Conservation (phyloP, 805 yeast species). For the Kodamaea lidongshanica region DNA sequence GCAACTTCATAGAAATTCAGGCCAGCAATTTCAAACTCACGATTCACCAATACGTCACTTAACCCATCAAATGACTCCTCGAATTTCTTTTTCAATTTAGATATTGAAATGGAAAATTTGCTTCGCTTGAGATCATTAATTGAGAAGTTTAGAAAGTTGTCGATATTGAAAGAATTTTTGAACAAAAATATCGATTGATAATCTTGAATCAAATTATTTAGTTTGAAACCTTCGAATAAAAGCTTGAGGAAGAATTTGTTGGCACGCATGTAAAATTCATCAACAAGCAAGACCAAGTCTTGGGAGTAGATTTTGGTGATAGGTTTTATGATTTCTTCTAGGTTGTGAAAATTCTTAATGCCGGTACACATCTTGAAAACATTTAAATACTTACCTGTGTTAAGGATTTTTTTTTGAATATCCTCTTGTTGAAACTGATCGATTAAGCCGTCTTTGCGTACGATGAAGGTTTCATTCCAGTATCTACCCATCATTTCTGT, state of each 20-base stretch:
- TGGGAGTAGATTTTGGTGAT: slow-evolving; percentile 29
- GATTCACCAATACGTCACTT: too few species aligned
- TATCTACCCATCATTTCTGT: slow-evolving; percentile 32
- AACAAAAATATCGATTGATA: slow-evolving; percentile 57
- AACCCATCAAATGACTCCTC: slow-evolving; percentile 14
- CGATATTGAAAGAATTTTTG: slow-evolving; percentile 45
- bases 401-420: slow-evolving; percentile 57
- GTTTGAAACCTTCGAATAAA: slow-evolving; percentile 53
- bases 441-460: slow-evolving; percentile 70
- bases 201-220: slow-evolving; percentile 41
- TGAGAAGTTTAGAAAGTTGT: slow-evolving; percentile 46
- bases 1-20: slow-evolving; percentile 41
- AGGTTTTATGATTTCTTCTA: slow-evolving; percentile 22
- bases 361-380: slow-evolving; percentile 59
- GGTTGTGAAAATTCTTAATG: slow-evolving; percentile 28
- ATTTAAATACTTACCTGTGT: slow-evolving; percentile 81
- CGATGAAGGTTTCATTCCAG: slow-evolving; percentile 70
- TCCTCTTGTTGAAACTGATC: slow-evolving; percentile 51
- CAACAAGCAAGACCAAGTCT: slow-evolving; percentile 50
- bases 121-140: slow-evolving; percentile 47
- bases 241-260: slow-evolving; percentile 54
- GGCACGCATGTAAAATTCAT: slow-evolving; percentile 60
- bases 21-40: slow-evolving; percentile 37
- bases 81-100: slow-evolving; percentile 22
- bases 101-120: slow-evolving; percentile 25